phyloP scores from a whole-genome alignment of 345 rosid species.

The Anacardium occidentale region DNA sequence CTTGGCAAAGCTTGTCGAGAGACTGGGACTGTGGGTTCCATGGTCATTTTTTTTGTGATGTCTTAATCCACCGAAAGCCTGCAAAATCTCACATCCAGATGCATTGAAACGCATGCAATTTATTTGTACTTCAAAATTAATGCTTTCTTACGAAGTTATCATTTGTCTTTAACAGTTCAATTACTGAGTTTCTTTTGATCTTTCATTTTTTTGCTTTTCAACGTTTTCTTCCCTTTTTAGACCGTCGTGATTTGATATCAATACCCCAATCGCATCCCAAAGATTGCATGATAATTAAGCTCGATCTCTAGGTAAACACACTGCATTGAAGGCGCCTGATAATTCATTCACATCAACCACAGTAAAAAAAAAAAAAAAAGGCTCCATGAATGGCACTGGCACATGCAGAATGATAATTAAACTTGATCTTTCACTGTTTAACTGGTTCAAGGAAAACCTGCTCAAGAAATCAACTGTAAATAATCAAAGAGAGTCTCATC shows the following conservation, averaged over 20 bases:
- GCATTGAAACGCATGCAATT: constrained; percentile 4
- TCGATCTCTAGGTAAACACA: not conserved
- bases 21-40: constrained; percentile 11
- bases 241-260: not conserved
- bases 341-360: not conserved
- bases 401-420: not conserved
- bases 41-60: constrained; percentile 14
- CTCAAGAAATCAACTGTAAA: no score
- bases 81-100: not conserved
- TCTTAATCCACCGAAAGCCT: constrained; percentile 24
- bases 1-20: constrained; percentile 15
- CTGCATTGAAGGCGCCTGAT: no score
- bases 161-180: not conserved
- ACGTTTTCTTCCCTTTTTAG: not conserved
- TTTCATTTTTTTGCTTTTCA: no score
- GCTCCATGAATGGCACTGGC: not conserved
- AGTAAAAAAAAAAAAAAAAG: no score
- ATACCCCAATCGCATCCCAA: not conserved
- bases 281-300: not conserved
- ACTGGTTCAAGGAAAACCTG: no score
- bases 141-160: not conserved
- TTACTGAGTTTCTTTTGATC: not conserved
- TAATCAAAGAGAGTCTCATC: no score
- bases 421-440: no score
- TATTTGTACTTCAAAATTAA: not conserved